These are phyloP conservation scores for Funneliformis geosporum DNA, from an alignment of 192 early-diverging fungal species.

Conservation along the genomic window DNA sequence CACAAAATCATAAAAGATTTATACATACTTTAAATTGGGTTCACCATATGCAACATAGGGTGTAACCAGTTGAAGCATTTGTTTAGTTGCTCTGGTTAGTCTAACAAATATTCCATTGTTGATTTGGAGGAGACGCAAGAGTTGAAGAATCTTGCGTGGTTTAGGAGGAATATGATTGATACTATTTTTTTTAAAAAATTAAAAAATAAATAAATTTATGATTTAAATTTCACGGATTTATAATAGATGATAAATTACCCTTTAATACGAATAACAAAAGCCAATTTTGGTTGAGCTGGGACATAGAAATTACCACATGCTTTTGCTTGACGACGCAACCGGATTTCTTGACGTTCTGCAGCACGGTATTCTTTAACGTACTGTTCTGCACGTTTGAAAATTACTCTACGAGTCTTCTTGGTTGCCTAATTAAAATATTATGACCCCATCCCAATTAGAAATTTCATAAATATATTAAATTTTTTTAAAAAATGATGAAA, in stretches of 20 bases:
- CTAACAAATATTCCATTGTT: constrained; percentile 97
- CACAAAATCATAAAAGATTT: neutral
- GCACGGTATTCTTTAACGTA: constrained; percentile 97
- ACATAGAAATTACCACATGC: constrained; percentile 91
- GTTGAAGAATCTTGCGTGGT: constrained; percentile 98
- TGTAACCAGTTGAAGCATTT: constrained; percentile 96
- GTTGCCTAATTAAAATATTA: constrained; percentile 34
- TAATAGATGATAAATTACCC: constrained; percentile 37
- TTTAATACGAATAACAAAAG: constrained; percentile 98
- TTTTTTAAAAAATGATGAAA: neutral
- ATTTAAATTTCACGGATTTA: neutral
- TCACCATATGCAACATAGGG: constrained; percentile 95
- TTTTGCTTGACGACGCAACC: constrained; percentile 93
- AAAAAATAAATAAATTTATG: neutral
- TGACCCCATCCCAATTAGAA: no score
- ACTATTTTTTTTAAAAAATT: constrained; percentile 45
- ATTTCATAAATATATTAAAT: constrained; percentile 9
- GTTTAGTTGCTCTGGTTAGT: constrained; percentile 93
- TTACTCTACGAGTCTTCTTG: constrained; percentile 82
- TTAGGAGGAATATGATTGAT: constrained; percentile 99
- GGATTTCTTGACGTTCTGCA: constrained; percentile 86
- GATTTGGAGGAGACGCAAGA: constrained; percentile 98
- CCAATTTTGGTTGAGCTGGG: constrained; percentile 93
- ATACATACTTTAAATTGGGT: constrained; percentile 88
- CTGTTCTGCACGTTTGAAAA: constrained; percentile 99